Base-by-base conservation (phyloP, 2,329 filamentous ascomycete genomes). In the Metarhizium robertsii region DNA sequence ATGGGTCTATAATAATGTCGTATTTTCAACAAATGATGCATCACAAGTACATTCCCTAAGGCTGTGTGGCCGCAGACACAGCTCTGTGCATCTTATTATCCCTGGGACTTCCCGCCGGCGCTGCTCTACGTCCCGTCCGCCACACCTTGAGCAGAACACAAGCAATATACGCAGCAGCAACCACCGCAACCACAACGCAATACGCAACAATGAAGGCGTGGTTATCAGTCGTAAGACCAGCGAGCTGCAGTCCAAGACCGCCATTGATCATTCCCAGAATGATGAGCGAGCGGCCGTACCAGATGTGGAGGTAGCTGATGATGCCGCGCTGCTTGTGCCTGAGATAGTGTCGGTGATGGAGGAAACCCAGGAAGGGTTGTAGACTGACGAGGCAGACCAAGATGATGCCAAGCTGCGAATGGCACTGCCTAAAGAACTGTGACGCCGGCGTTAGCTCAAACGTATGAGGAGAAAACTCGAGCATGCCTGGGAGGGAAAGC, bases 191-290 rank as follows among this genome's bases (percentile, higher is more conserved):
- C 30, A 85, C 68, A 5, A 85, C 76, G 0, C 75, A 68, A 66
- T 86, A 87, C 0, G 77, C 79, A 50, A 81, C 74, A 53, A 79
- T 66, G 48, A 77, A 75, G 11, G 66, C 62, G 2, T 58, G 67
- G 1, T 68, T 60, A 1, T 75, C 73, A 25, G 25, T 25, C 1
- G 25, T 25, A 25, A 25, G 25, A 16, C 61, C 59, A 1, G 79
- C 73, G 16, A 84, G 70, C 59, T 76, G 58, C 32, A 87, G 69
- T 3, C 84, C 84, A 4, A 87, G 67, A 0, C 83, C 84, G 55
- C 84, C 84, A 61, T 87, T 87, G 61, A 86, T 65, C 48, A 86
- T 73, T 30, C 81, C 84, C 2, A 86, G 64, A 18, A 79, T 55
- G 59, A 87, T 79, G 47, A 86, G 66, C 1, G 71, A 61, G 18